Percentiles rank a stretch among this genome's conserved stretches.
phyloP scores from a whole-genome alignment of 495 filamentous ascomycete species.

The Aspergillus avenaceus region DNA sequence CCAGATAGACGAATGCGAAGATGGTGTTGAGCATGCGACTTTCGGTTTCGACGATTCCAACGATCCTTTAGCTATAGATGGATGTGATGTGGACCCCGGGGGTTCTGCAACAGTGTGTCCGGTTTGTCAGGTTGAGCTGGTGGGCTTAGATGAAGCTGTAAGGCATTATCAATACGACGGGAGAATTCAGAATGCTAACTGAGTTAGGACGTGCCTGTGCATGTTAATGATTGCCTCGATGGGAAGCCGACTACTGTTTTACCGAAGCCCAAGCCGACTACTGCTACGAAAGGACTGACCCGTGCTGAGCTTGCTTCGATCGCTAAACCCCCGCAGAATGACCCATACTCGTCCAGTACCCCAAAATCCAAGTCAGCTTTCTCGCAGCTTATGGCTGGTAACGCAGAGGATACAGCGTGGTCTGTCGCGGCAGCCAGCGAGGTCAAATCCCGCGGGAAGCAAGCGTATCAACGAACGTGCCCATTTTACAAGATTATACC shows the following conservation, averaged over 20 bases:
- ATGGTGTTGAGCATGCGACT: conserved; percentile 20
- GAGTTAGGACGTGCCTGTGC: conserved; percentile 49
- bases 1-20: conserved; percentile 26
- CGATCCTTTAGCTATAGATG: conserved; percentile 26
- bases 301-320: conserved; percentile 64
- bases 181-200: not conserved
- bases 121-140: conserved; percentile 64
- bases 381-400: conserved; percentile 83
- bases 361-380: conserved; percentile 62
- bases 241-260: conserved; percentile 59
- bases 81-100: conserved; percentile 33
- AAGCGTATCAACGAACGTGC: conserved; percentile 82
- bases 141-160: conserved; percentile 54
- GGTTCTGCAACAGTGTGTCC: conserved; percentile 55
- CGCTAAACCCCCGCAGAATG: conserved; percentile 69
- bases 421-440: conserved; percentile 78
- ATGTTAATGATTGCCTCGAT: conserved; percentile 94
- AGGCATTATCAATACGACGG: conserved; percentile 12
- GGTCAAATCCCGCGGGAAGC: conserved; percentile 75
- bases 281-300: conserved; percentile 32
- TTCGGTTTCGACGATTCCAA: conserved; percentile 16
- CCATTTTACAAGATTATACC: conserved; percentile 98
- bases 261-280: conserved; percentile 8
- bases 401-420: conserved; percentile 90
- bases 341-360: conserved; percentile 58